These are phyloP conservation scores for Aspergillus sclerotialis DNA, from an alignment of 2,329 filamentous ascomycete species.

Conservation along the genomic window DNA sequence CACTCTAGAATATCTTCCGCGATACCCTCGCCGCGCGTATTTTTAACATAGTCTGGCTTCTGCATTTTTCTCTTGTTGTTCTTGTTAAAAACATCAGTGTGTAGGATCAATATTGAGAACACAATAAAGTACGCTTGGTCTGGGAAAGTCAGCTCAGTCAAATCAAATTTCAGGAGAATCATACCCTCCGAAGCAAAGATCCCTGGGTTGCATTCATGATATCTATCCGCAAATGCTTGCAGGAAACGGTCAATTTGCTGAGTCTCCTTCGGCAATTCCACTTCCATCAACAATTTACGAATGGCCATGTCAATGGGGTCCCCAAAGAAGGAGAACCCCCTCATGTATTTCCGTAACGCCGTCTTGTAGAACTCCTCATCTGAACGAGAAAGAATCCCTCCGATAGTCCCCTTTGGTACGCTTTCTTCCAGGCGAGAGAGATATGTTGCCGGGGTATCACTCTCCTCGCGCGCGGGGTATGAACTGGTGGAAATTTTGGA, in stretches of 20 bases:
- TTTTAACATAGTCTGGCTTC: constrained; percentile 89
- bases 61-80: constrained; percentile 99
- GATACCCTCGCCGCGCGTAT: constrained; percentile 86
- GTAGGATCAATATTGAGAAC: constrained; percentile 90
- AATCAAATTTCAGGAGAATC: constrained; percentile 4
- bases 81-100: constrained; percentile 99
- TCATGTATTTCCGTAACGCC: constrained; percentile 89
- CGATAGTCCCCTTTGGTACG: constrained; percentile 74
- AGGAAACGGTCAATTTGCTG: constrained; percentile 95
- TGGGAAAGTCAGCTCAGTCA: constrained; percentile 6
- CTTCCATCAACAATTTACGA: constrained; percentile 91
- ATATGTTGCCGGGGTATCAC: constrained; percentile 86
- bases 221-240: constrained; percentile 90
- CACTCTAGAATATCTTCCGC: constrained; percentile 88
- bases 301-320: constrained; percentile 98
- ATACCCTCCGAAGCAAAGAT: constrained; percentile 72
- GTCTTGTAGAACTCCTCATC: constrained; percentile 74
- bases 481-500: constrained; percentile 72
- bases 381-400: constrained; percentile 78
- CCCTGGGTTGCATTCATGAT: constrained; percentile 96
- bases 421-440: constrained; percentile 74
- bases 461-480: constrained; percentile 73
- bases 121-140: constrained; percentile 98
- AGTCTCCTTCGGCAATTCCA: constrained; percentile 91
- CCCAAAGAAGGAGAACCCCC: constrained; percentile 88